Conservation (phyloP, 2,329 filamentous ascomycete species). For the Trichoderma sp. region DNA sequence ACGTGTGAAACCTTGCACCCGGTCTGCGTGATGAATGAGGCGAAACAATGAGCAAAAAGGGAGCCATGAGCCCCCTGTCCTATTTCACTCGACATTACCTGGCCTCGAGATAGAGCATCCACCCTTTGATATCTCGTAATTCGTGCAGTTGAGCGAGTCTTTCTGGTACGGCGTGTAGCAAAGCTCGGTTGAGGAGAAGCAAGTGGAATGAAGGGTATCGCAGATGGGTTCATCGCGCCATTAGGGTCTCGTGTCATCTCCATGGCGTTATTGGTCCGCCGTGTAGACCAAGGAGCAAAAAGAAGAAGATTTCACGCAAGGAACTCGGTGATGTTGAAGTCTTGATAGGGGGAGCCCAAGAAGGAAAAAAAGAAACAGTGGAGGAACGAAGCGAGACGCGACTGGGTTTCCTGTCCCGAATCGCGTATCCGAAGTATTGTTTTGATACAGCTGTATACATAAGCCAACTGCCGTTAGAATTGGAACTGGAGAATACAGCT, state of each 20-base stretch:
- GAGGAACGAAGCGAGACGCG: background rate
- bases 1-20: constrained; percentile 14
- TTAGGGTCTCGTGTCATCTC: constrained; percentile 8
- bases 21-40: background rate
- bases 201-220: constrained; percentile 31
- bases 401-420: background rate
- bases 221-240: constrained; percentile 36
- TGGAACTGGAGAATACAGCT: background rate
- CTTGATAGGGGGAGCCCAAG: background rate
- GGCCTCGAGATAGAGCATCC: background rate
- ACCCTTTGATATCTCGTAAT: background rate
- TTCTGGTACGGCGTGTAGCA: background rate
- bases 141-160: background rate
- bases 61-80: background rate
- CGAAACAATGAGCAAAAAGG: background rate
- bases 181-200: constrained; percentile 4
- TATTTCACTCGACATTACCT: background rate
- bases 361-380: background rate
- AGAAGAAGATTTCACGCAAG: background rate
- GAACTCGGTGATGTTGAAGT: background rate
- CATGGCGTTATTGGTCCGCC: background rate
- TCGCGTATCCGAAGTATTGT: background rate
- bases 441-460: background rate
- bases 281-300: background rate
- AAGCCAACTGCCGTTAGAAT: background rate